phyloP scores from a whole-genome alignment of 2,329 filamentous ascomycete species.

The Aspergillus brunneoviolaceus region DNA sequence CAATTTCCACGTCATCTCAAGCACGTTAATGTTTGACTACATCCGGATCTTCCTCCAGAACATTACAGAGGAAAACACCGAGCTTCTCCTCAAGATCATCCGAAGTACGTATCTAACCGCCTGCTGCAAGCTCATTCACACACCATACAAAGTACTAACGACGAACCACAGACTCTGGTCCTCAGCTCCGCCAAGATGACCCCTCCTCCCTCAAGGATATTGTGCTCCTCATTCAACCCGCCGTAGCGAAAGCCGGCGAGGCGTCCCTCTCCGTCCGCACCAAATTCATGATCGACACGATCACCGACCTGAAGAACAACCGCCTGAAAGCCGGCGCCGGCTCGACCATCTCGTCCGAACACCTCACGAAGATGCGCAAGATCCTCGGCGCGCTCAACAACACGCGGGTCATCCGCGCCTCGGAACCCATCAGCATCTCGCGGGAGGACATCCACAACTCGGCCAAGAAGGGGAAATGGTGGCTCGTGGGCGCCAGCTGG shows the following conservation, averaged over 20 bases:
- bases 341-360: conserved; percentile 72
- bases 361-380: conserved; percentile 86
- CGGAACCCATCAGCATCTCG: conserved; percentile 77
- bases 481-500: conserved; percentile 97
- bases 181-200: conserved; percentile 83
- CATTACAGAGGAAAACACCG: conserved; percentile 82
- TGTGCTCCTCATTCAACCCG: conserved; percentile 72
- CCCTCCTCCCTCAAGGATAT: conserved; percentile 86
- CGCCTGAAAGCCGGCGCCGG: conserved; percentile 74
- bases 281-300: conserved; percentile 96
- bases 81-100: conserved; percentile 80
- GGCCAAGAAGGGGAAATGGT: conserved; percentile 93
- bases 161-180: conserved; percentile 61
- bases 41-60: conserved; percentile 72
- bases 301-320: conserved; percentile 93
- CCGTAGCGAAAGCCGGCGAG: conserved; percentile 66
- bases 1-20: conserved; percentile 83
- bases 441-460: conserved; percentile 79
- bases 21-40: conserved; percentile 85
- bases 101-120: conserved; percentile 51
- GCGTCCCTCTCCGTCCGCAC: conserved; percentile 78
- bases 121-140: neutral
- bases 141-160: neutral
- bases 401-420: conserved; percentile 64
- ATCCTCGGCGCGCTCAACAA: conserved; percentile 73